Evolutionary conservation across 805 yeast genomes (phyloP), one percentile per base, ranked within the genome.

Genomic region (Naumovozyma dairenensis): DNA sequence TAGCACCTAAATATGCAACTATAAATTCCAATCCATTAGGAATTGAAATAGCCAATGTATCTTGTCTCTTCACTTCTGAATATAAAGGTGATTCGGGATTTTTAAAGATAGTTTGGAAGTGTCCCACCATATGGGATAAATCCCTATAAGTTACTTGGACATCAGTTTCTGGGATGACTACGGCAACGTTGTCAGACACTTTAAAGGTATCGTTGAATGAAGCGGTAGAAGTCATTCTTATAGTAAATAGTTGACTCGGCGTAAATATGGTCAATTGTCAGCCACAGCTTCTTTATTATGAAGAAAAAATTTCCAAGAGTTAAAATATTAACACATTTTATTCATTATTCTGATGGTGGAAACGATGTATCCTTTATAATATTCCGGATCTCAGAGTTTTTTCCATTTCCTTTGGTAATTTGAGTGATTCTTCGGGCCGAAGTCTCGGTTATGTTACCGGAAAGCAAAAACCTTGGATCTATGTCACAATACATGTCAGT

Each of bases 11-110:
- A 48, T 76, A 79, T 2, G 71, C 58, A 7, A 67, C 65, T 1
- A 70, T 65, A 33, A 76, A 69, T 45, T 79, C 86, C 16, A 79
- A 48, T 4, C 72, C 59, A 50, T 80, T 79, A 19, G 77, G 74
- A 38, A 79, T 56, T 1, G 81, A 65, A 16, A 78, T 75, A 0
- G 80, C 78, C 26, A 76, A 62, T 2, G 73, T 66, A 3, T 66
- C 49, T 43, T 71, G 72, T 28, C 57, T 48, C 6, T 44, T 42
- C 4, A 60, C 51, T 7, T 51, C 33, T 12, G 45, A 43, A 33
- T 41, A 62, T 18, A 71, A 43, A 6, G 74, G 74, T 1, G 72
- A 68, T 5, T 55, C 43, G 1, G 59, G 44, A 21, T 62, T 53
- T 43, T 42, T 53, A 46, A 60, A 74, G 37, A 74, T 45, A 6